Percentiles rank a stretch among this genome's conserved stretches.
Evolutionary conservation across 2,329 filamentous ascomycete genomes (phyloP).

Genomic region (Colletotrichum paranaense): DNA sequence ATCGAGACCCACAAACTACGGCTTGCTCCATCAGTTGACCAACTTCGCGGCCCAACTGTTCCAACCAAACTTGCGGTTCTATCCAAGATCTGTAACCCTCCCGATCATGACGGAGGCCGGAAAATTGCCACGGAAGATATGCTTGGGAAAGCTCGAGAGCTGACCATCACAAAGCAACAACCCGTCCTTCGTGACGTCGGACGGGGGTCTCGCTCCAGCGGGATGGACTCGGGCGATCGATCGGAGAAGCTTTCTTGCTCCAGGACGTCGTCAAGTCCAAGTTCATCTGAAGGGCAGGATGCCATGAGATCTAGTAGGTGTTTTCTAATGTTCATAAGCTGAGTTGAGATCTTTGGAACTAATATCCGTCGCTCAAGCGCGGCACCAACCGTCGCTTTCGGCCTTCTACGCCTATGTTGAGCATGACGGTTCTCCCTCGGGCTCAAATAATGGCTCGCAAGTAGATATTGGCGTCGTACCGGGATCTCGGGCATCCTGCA

Average conservation of each 20-base stretch:
- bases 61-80: not conserved
- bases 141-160: conserved; percentile 20
- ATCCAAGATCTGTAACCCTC: not conserved
- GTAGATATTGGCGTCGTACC: not conserved
- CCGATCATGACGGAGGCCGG: conserved; percentile 11
- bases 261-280: conserved; percentile 1
- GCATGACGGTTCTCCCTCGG: not conserved
- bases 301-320: conserved; percentile 7
- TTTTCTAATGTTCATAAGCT: not conserved
- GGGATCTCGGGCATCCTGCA: conserved; percentile 3
- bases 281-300: not conserved
- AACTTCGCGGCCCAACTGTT: conserved; percentile 26
- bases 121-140: conserved; percentile 10
- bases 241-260: conserved; percentile 8
- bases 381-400: conserved; percentile 19
- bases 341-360: not conserved
- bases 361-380: conserved; percentile 7
- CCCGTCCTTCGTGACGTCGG: conserved; percentile 24
- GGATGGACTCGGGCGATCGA: conserved; percentile 18
- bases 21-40: conserved; percentile 27
- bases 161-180: conserved; percentile 30
- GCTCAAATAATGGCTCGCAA: not conserved
- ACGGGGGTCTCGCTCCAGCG: conserved; percentile 17
- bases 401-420: conserved; percentile 26
- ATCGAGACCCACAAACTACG: conserved; percentile 26